Base-by-base conservation (phyloP, 2,329 filamentous ascomycete species). In the Clarireedia monteithiana region DNA sequence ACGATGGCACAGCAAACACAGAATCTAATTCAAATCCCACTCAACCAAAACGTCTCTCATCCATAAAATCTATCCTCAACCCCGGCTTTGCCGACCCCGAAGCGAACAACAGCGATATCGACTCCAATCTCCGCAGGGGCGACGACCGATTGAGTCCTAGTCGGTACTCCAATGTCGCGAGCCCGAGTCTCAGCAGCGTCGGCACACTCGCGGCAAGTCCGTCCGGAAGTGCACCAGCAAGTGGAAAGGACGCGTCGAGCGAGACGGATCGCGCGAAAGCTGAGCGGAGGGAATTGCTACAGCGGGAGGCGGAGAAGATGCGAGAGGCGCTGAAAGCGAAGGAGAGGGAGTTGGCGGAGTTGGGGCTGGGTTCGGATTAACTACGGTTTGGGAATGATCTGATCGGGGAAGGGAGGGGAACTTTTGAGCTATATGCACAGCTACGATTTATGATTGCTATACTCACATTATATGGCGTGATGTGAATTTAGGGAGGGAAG, bases 21-120 rank as follows among this genome's bases (percentile, higher is more conserved):
- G 50, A 40, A 20, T 42, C 58, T 30, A 57, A 27, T 15, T 63
- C 66, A n/a, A 71, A 34, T 34, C 30, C 30, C 30, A 9, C 82
- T 26, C 72, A 71, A 39, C 71, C 81, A 44, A 79, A 86, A 67
- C 82, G 87, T 14, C 72, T 90, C 4, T 88, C 84, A 17, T 89
- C 86, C 3, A 91, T 91, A 59, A 88, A 85, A 61, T 88, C 86
- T 5, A 85, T 91, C 46, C 72, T 91, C 12, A 91, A 90, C 60
- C 83, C 83, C 2, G 66, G 64, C 5, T 64, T 56, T 53, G 48
- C 58, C 10, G 63, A 65, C 40, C 45, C 57, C 0, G 64, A 66
- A 34, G 48, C 57, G 15, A 45, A 20, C 5, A n/a, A 20, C 5
- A n/a, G 12, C 7, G 55, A 59, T n/a, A 44, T 42, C 15, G 58